These are phyloP conservation scores for Thuidium tamariscinum DNA, from an alignment of 225 moss, liverwort and hornwort genomes.

Conservation along the genomic window DNA sequence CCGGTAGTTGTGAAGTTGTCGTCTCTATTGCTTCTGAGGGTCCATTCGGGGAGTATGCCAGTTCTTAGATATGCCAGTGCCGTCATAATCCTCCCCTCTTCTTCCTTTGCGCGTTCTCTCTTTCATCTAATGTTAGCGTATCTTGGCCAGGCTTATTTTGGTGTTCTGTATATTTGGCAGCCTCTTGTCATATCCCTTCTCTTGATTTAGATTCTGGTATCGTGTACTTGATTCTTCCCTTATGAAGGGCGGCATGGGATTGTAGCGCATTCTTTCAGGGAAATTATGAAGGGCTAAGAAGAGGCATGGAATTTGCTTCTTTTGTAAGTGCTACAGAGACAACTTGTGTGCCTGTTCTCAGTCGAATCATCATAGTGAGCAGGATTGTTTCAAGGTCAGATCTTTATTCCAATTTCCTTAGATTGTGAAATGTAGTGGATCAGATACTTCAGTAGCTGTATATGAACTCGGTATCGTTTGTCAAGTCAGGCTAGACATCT, in stretches of 20 bases:
- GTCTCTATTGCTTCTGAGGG: not conserved
- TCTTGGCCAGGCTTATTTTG: slow-evolving; percentile 3
- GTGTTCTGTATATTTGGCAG: slow-evolving; percentile 2
- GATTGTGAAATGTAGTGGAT: not conserved
- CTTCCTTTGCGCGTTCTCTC: not conserved
- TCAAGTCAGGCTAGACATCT: not conserved
- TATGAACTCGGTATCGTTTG: not conserved
- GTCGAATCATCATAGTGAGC: not conserved
- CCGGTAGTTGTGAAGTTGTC: not conserved
- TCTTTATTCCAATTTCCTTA: not conserved
- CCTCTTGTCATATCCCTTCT: slow-evolving; percentile 1
- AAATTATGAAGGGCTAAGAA: not conserved
- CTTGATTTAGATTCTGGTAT: slow-evolving; percentile 9
- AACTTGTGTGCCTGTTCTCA: not conserved
- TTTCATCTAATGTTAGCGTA: not conserved
- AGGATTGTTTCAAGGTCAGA: not conserved
- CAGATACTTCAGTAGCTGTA: not conserved
- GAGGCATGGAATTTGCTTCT: not conserved
- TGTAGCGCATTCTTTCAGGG: not conserved
- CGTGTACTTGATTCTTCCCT: slow-evolving; percentile 1
- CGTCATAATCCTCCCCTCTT: not conserved
- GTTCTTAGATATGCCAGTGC: slow-evolving; percentile 5
- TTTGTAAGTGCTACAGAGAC: not conserved
- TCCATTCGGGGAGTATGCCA: not conserved
- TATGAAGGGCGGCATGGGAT: not conserved